Percentiles rank a stretch among this genome's conserved stretches.
Conservation (phyloP, 1,139 yeast genomes). For the Protomyces arabidopsidicola region DNA sequence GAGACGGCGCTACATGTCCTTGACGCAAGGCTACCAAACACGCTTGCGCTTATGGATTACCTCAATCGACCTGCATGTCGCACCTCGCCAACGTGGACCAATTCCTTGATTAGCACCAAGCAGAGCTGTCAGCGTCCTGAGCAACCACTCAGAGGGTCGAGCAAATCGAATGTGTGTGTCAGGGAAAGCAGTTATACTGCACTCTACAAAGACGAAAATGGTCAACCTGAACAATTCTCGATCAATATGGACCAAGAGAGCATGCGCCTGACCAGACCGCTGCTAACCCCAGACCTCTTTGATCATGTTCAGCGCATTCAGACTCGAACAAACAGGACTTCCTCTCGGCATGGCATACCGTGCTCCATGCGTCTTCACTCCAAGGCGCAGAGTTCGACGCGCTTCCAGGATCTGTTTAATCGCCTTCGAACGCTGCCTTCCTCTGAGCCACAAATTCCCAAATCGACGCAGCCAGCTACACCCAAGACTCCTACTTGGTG, state of each 20-base stretch:
- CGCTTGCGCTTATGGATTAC: neutral
- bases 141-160: too few species aligned
- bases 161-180: too few species aligned
- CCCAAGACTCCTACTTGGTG: neutral
- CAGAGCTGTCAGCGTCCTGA: too few species aligned
- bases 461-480: neutral
- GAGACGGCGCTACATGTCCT: neutral
- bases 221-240: too few species aligned
- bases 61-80: neutral
- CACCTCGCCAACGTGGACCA: neutral
- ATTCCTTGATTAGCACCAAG: too few species aligned
- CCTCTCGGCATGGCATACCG: neutral
- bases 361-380: neutral
- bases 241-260: too few species aligned
- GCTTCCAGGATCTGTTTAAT: neutral
- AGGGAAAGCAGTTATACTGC: too few species aligned
- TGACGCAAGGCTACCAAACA: neutral
- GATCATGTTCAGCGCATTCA: neutral
- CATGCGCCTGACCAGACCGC: neutral
- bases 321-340: neutral
- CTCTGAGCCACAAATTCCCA: neutral
- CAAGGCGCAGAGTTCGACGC: neutral
- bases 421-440: neutral
- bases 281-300: neutral
- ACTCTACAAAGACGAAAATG: too few species aligned